Evolutionary conservation across 305 asterid species (phyloP).

Genomic region (Fraxinus angustifolia): DNA sequence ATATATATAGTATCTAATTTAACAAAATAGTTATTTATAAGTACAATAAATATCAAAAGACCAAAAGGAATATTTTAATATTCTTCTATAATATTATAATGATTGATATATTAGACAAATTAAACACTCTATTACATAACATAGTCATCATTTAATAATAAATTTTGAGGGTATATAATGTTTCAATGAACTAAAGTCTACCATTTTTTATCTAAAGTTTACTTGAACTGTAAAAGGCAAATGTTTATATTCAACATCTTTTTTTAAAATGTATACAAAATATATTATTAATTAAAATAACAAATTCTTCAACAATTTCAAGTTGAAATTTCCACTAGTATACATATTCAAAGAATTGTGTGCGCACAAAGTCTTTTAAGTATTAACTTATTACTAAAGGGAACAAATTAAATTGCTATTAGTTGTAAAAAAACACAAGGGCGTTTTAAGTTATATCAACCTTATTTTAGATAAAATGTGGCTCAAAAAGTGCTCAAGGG

Average conservation of each 20-base stretch:
- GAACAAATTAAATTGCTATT: background rate
- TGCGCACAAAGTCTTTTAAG: background rate
- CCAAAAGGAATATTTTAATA: background rate
- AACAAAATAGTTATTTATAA: background rate
- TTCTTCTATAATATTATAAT: background rate
- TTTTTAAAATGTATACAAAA: background rate
- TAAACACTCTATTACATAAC: background rate
- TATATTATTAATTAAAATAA: too few species aligned
- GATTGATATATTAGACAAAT: background rate
- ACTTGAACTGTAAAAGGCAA: background rate
- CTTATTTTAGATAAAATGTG: background rate
- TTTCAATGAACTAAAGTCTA: background rate
- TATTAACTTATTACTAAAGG: background rate
- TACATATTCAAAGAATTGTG: background rate
- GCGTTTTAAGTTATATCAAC: background rate
- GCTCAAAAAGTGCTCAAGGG: background rate
- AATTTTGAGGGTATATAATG: background rate
- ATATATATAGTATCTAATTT: too few species aligned
- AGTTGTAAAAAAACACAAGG: background rate
- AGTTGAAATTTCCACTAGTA: background rate
- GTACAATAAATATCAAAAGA: background rate
- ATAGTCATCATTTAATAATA: background rate
- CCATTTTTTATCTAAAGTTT: background rate
- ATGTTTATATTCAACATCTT: background rate
- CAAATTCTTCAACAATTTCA: background rate